phyloP scores from a whole-genome alignment of 108 stramenopile species.

The Parietichytrium sp. region DNA sequence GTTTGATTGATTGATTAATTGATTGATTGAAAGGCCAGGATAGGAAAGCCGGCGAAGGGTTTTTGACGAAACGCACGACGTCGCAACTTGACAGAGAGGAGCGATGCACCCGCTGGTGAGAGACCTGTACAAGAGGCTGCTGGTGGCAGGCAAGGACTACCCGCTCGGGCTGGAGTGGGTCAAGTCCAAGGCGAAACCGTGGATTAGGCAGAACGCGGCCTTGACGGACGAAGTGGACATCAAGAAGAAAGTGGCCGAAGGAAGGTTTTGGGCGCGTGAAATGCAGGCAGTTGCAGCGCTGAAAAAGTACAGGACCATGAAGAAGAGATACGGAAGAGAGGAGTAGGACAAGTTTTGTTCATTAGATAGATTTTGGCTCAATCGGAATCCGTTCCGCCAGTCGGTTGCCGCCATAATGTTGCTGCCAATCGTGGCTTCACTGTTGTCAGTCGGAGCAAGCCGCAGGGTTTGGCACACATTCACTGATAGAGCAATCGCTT shows the following conservation, averaged over 20 bases:
- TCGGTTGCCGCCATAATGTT: too few relatives aligned
- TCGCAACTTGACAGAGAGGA: neutral
- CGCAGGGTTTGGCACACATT: too few relatives aligned
- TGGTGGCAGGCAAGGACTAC: slow-evolving; percentile 80
- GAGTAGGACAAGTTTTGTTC: too few relatives aligned
- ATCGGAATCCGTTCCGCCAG: too few relatives aligned
- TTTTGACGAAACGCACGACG: too few relatives aligned
- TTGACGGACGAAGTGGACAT: slow-evolving; percentile 73
- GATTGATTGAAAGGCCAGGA: too few relatives aligned
- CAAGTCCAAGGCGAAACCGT: slow-evolving; percentile 74
- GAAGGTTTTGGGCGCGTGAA: slow-evolving; percentile 76
- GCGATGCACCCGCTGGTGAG: slow-evolving; percentile 84
- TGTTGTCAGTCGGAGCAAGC: too few relatives aligned
- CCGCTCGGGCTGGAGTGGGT: slow-evolving; percentile 79
- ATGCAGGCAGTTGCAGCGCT: slow-evolving; percentile 74
- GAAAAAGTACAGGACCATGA: slow-evolving; percentile 70
- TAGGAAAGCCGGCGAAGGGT: too few relatives aligned
- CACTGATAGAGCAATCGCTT: too few relatives aligned
- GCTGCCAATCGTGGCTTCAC: too few relatives aligned
- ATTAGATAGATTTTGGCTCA: too few relatives aligned
- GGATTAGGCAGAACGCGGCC: slow-evolving; percentile 55
- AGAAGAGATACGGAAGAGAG: slow-evolving; percentile 45
- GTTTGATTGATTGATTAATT: too few relatives aligned
- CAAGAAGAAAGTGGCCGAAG: slow-evolving; percentile 76
- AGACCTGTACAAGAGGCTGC: slow-evolving; percentile 80